Evolutionary conservation across 768 basidiomycete species (phyloP).

Genomic region (Tulasnella sp.): DNA sequence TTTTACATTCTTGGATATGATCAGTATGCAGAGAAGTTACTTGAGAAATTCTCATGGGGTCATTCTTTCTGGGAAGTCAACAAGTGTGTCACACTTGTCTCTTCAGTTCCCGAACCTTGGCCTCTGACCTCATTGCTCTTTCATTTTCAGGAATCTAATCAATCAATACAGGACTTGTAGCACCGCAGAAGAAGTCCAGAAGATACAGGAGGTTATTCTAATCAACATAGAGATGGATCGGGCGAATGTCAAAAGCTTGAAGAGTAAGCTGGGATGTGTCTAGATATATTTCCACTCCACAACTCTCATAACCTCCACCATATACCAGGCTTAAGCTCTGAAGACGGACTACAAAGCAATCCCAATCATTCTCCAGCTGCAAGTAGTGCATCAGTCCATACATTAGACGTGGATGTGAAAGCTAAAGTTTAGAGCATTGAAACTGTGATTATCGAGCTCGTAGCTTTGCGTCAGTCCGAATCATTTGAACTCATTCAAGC

Average conservation of each 20-base stretch:
- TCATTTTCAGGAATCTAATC: constrained; percentile 42
- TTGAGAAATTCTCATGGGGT: constrained; percentile 86
- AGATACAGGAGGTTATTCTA: constrained; percentile 57
- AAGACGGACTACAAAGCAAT: no score
- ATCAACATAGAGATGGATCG: constrained; percentile 47
- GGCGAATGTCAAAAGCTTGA: background rate
- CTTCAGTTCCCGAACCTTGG: background rate
- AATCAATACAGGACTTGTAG: constrained; percentile 66
- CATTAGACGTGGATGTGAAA: no score
- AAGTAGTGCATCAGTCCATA: no score
- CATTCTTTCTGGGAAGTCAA: constrained; percentile 81
- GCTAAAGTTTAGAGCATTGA: no score
- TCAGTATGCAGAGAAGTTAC: constrained; percentile 61
- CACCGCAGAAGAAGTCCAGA: constrained; percentile 44
- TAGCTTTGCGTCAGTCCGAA: no score
- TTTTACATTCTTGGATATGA: constrained; percentile 90
- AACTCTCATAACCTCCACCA: no score
- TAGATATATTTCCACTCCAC: no score
- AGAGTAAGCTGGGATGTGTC: background rate
- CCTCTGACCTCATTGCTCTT: background rate
- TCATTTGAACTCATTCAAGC: no score
- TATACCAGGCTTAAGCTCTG: no score
- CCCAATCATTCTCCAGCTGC: no score
- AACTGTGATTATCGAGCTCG: no score
- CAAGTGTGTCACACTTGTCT: constrained; percentile 34